Percentiles rank a stretch among this genome's conserved stretches.
Evolutionary conservation across 805 yeast species (phyloP).

Genomic region (Cyberlindnera nakhonratchasimensis): DNA sequence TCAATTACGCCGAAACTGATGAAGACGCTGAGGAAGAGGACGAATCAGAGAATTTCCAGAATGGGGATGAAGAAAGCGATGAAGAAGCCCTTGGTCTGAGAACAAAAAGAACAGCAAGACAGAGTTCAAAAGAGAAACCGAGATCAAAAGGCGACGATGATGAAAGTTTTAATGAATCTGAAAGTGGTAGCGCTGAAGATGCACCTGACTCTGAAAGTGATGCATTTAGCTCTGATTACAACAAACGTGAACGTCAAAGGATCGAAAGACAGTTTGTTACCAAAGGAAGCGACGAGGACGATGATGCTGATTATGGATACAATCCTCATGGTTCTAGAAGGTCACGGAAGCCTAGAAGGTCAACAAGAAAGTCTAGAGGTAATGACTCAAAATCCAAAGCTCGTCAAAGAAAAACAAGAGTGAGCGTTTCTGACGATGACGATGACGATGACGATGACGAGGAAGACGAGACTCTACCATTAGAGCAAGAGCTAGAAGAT

Average conservation of each 20-base stretch:
- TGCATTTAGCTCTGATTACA: conserved; percentile 1
- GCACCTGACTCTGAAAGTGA: neutral
- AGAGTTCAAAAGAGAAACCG: neutral
- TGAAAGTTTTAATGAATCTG: conserved; percentile 1
- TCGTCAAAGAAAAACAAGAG: neutral
- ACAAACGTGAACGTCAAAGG: conserved; percentile 2
- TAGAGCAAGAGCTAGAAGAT: conserved; percentile 56
- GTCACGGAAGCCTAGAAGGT: neutral
- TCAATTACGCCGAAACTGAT: conserved; percentile 1
- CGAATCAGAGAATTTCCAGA: neutral
- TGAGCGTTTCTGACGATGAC: neutral
- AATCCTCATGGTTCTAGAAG: conserved; percentile 1
- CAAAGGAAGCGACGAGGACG: conserved; percentile 3
- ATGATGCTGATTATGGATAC: conserved; percentile 2
- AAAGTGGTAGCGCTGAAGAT: conserved; percentile 9
- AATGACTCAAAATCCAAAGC: conserved; percentile 1
- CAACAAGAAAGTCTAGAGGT: neutral
- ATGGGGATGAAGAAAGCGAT: too few relatives aligned
- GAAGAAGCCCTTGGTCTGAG: neutral
- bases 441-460: conserved; percentile 17
- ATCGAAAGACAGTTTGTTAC: conserved; percentile 5
- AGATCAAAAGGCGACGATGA: neutral
- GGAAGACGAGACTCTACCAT: conserved; percentile 24
- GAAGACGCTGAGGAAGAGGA: neutral
- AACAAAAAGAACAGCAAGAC: neutral